A percentile compares a stretch with the other conserved stretches of the same genome.
phyloP scores from a whole-genome alignment of 164 flowering plant species.

The Houttuynia cordata region DNA sequence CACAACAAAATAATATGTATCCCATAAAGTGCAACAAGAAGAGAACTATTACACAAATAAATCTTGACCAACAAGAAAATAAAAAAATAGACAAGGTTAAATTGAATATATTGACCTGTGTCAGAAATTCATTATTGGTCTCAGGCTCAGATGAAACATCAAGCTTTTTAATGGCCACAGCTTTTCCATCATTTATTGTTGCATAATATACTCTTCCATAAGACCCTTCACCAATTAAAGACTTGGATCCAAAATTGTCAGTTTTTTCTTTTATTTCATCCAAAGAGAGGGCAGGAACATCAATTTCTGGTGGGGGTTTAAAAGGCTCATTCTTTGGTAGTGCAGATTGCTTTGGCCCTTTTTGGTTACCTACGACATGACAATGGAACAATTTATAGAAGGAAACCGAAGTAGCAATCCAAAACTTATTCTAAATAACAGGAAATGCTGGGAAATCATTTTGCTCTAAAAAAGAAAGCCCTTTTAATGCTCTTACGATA shows the following conservation, averaged over 20 bases:
- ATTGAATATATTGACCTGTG: slow-evolving; percentile 40
- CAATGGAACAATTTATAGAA: too few species aligned
- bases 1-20: neutral
- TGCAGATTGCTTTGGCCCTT: slow-evolving; percentile 35
- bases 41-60: neutral
- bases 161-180: slow-evolving; percentile 84
- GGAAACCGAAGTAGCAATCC: neutral
- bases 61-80: neutral
- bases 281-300: slow-evolving; percentile 62
- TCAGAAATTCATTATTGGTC: slow-evolving; percentile 62
- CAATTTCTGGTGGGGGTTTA: slow-evolving; percentile 65
- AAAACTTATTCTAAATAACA: neutral
- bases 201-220: slow-evolving; percentile 93
- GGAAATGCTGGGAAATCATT: too few species aligned
- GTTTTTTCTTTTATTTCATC: slow-evolving; percentile 86
- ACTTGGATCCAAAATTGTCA: slow-evolving; percentile 81
- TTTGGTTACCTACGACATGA: slow-evolving; percentile 29
- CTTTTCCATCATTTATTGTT: slow-evolving; percentile 41
- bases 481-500: too few species aligned
- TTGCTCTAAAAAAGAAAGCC: too few species aligned
- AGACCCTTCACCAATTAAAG: slow-evolving; percentile 94
- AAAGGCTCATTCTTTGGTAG: slow-evolving; percentile 44
- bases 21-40: neutral
- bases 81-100: neutral
- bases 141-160: slow-evolving; percentile 86